Percentiles rank a stretch among this genome's conserved stretches.
Evolutionary conservation across 805 yeast genomes (phyloP).

Genomic region (Nakazawaea ambrosiae): DNA sequence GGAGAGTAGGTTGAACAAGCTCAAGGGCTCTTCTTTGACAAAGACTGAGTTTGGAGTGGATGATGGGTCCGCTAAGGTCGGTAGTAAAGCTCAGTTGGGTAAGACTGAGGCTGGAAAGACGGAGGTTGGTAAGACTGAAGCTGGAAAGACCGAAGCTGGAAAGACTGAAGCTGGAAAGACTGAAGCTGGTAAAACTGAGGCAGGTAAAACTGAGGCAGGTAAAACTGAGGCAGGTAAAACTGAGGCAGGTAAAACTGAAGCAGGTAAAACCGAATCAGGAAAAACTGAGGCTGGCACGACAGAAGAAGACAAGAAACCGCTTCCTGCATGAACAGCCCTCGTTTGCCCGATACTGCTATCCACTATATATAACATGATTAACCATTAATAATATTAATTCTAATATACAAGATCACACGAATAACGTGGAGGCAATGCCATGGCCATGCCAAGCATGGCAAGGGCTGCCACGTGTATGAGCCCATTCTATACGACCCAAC

Average conservation of each 20-base stretch:
- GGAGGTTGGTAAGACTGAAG: slow-evolving; percentile 9
- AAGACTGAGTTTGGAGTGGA: slow-evolving; percentile 8
- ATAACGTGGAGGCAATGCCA: too few relatives aligned
- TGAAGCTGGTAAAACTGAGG: slow-evolving; percentile 8
- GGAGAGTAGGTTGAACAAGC: neutral
- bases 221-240: slow-evolving; percentile 9
- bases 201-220: slow-evolving; percentile 6
- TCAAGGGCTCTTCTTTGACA: neutral
- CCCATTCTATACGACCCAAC: too few relatives aligned
- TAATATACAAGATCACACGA: too few relatives aligned
- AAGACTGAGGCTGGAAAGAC: slow-evolving; percentile 8
- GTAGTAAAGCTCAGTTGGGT: slow-evolving; percentile 2
- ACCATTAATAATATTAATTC: too few relatives aligned
- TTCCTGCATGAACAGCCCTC: neutral
- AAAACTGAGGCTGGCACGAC: slow-evolving; percentile 7
- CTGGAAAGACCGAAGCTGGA: slow-evolving; percentile 7
- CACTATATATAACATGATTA: too few relatives aligned
- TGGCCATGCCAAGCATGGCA: too few relatives aligned
- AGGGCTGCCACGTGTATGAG: too few relatives aligned
- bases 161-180: slow-evolving; percentile 9
- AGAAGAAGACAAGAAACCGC: neutral
- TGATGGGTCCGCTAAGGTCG: slow-evolving; percentile 3
- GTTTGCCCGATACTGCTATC: too few relatives aligned
- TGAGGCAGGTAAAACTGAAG: slow-evolving; percentile 6
- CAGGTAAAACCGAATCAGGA: slow-evolving; percentile 7